Percentiles rank a stretch among this genome's conserved stretches.
These are phyloP conservation scores for Dicorynia guianensis DNA, from an alignment of 306 rosid species.

Conservation along the genomic window DNA sequence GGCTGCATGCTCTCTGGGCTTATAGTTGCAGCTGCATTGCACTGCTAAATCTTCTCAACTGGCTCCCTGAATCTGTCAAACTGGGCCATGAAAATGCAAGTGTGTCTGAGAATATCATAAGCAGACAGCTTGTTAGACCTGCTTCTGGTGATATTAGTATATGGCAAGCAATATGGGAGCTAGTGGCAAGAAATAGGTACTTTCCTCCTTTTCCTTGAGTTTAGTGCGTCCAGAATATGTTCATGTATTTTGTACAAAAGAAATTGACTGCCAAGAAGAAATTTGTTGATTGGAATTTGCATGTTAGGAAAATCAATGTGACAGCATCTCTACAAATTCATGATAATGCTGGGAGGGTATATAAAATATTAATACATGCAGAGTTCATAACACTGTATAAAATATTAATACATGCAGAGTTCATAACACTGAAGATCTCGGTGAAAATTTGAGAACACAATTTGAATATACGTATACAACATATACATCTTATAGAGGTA, in stretches of 20 bases:
- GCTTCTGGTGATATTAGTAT: slow-evolving; percentile 36
- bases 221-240: neutral
- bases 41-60: slow-evolving; percentile 61
- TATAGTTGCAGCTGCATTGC: slow-evolving; percentile 67
- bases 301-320: slow-evolving; percentile 9
- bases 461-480: neutral
- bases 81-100: slow-evolving; percentile 54
- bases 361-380: neutral
- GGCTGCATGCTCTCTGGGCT: slow-evolving; percentile 30
- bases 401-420: neutral
- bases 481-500: neutral
- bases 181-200: slow-evolving; percentile 33
- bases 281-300: neutral
- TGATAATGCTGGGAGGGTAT: neutral
- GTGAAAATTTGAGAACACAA: neutral
- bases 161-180: slow-evolving; percentile 50
- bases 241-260: neutral
- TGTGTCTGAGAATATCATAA: slow-evolving; percentile 39
- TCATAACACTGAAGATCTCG: neutral
- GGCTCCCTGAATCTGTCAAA: slow-evolving; percentile 64
- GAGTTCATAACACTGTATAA: neutral
- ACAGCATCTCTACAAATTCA: neutral
- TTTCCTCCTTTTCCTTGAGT: neutral
- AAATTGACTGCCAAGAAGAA: neutral
- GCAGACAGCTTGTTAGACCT: slow-evolving; percentile 37